A percentile compares a stretch with the other conserved stretches of the same genome.
These are phyloP conservation scores for Apiospora malaysiana DNA, from an alignment of 2,329 filamentous ascomycete genomes.

Conservation along the genomic window DNA sequence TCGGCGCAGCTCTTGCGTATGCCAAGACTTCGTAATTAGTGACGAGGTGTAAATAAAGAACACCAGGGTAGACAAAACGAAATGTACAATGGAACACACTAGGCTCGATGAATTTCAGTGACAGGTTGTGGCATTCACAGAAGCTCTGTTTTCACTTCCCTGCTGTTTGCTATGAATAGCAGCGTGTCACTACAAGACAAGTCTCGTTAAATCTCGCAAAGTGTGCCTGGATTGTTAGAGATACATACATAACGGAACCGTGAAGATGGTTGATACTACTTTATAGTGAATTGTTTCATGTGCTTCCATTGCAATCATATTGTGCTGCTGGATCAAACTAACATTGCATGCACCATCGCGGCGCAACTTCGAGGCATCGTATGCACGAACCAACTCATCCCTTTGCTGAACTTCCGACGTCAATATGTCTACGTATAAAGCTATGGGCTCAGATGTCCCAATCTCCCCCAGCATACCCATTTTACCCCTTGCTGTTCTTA, in stretches of 20 bases:
- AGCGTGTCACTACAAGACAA: background rate
- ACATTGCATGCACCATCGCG: background rate
- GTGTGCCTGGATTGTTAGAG: too few relatives aligned
- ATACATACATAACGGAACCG: background rate
- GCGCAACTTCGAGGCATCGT: background rate
- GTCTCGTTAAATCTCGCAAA: background rate
- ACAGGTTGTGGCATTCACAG: background rate
- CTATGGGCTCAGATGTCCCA: too few relatives aligned
- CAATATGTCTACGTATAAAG: background rate
- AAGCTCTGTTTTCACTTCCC: background rate
- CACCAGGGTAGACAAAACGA: constrained; percentile 11
- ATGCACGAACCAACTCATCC: background rate
- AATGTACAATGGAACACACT: constrained; percentile 5
- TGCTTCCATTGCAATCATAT: too few relatives aligned
- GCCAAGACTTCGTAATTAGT: background rate
- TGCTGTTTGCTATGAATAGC: background rate
- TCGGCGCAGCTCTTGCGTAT: background rate
- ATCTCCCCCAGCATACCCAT: background rate
- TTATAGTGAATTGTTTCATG: background rate
- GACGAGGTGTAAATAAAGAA: background rate
- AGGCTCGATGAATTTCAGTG: background rate
- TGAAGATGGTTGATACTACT: background rate
- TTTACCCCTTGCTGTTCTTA: too few relatives aligned
- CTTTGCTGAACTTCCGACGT: too few relatives aligned
- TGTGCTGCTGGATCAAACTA: background rate